These are phyloP conservation scores for Cystofilobasidium ferigula DNA, from an alignment of 768 basidiomycete species.

Conservation along the genomic window DNA sequence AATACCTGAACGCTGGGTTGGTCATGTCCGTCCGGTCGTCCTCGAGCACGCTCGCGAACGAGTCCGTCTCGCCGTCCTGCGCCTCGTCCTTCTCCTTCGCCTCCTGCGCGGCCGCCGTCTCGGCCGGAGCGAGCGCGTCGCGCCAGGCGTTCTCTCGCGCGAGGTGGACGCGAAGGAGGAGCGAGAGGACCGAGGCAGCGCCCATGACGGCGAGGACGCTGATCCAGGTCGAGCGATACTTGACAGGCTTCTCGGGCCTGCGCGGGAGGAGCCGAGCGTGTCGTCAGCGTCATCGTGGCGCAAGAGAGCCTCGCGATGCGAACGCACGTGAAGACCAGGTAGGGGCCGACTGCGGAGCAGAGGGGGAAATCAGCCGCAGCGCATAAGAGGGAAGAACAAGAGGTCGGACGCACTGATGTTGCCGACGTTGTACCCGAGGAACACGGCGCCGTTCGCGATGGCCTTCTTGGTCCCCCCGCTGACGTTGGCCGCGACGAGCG, in stretches of 20 bases:
- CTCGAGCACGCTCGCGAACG: background rate
- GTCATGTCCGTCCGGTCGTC: background rate
- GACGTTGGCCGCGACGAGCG: conserved; percentile 10
- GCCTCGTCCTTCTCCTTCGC: background rate
- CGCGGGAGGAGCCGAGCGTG: background rate
- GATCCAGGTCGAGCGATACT: conserved; percentile 40
- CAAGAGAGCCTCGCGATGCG: no score
- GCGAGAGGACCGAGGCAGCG: conserved; percentile 28
- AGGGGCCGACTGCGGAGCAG: conserved; percentile 23
- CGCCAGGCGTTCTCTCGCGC: conserved; percentile 31
- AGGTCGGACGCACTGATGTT: conserved; percentile 20
- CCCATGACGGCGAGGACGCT: conserved; percentile 36
- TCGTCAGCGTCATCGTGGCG: conserved; percentile 20
- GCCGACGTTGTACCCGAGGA: conserved; percentile 36
- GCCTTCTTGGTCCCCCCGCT: conserved; percentile 39
- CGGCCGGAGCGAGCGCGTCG: conserved; percentile 10
- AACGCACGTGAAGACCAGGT: conserved; percentile 28
- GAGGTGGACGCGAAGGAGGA: conserved; percentile 30
- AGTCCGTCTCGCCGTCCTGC: background rate
- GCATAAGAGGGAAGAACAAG: background rate
- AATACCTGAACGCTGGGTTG: background rate
- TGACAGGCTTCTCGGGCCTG: conserved; percentile 30
- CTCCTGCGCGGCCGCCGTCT: background rate
- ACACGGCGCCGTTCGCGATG: conserved; percentile 33
- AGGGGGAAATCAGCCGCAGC: background rate